These are phyloP conservation scores for Teunomyces kruisii DNA, from an alignment of 805 yeast species.

Conservation along the genomic window DNA sequence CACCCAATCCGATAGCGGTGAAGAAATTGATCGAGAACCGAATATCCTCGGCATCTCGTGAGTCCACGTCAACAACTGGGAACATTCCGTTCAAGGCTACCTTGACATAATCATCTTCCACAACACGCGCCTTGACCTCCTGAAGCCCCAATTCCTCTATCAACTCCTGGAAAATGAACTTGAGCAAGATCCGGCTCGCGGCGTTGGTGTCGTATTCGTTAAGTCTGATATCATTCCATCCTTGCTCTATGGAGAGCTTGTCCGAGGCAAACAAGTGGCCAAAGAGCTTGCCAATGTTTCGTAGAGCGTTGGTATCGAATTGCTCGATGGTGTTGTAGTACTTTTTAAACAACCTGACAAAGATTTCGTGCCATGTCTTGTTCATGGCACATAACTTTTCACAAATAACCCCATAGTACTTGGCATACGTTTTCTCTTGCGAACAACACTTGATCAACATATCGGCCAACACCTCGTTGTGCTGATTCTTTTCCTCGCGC, in stretches of 20 bases:
- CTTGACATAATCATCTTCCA: slow-evolving; percentile 49
- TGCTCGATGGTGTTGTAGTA: slow-evolving; percentile 62
- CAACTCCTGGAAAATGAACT: slow-evolving; percentile 77
- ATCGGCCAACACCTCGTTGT: slow-evolving; percentile 59
- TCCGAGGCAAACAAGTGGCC: slow-evolving; percentile 80
- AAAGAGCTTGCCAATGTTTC: slow-evolving; percentile 82
- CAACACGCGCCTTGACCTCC: slow-evolving; percentile 47
- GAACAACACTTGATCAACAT: slow-evolving; percentile 79
- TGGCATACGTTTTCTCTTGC: slow-evolving; percentile 84
- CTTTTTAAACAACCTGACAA: slow-evolving; percentile 51
- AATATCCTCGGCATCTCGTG: slow-evolving; percentile 47
- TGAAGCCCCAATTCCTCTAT: slow-evolving; percentile 71
- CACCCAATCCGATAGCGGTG: slow-evolving; percentile 89
- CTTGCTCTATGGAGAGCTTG: slow-evolving; percentile 58
- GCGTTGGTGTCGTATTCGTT: slow-evolving; percentile 77
- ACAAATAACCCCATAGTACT: slow-evolving; percentile 76
- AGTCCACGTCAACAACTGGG: slow-evolving; percentile 44
- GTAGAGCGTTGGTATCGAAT: slow-evolving; percentile 66
- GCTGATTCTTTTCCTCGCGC: slow-evolving; percentile 17
- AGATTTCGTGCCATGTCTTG: slow-evolving; percentile 56
- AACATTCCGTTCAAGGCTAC: slow-evolving; percentile 58
- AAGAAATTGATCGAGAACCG: slow-evolving; percentile 86
- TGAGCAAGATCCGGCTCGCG: slow-evolving; percentile 75
- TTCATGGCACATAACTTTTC: slow-evolving; percentile 58
- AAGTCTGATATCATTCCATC: slow-evolving; percentile 53